Conservation (phyloP, 805 yeast genomes). For the Zygoascus tannicola region DNA sequence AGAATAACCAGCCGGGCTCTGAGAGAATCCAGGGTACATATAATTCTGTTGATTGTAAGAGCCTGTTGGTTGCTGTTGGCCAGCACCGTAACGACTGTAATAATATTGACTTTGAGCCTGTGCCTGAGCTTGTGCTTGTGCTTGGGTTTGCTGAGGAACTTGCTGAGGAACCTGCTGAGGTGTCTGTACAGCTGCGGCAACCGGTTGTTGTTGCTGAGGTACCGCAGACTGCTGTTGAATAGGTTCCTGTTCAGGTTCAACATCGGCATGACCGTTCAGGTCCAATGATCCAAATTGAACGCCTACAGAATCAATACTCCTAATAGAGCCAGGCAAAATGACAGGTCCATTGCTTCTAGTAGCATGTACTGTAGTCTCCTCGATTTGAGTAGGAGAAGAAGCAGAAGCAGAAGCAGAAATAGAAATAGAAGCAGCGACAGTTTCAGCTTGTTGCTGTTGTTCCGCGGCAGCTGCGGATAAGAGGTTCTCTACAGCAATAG, state of each 20-base stretch:
- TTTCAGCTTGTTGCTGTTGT: constrained; percentile 12
- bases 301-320: constrained; percentile 37
- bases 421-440: constrained; percentile 29
- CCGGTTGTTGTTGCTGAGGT: constrained; percentile 9
- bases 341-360: constrained; percentile 30
- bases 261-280: constrained; percentile 35
- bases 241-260: constrained; percentile 15
- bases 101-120: constrained; percentile 13
- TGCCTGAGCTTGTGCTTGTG: constrained; percentile 14
- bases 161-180: constrained; percentile 9
- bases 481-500: neutral
- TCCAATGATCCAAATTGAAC: constrained; percentile 57
- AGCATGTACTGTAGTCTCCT: constrained; percentile 11
- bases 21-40: constrained; percentile 15
- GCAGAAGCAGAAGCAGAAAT: constrained; percentile 11
- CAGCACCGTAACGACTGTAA: constrained; percentile 13
- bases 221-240: constrained; percentile 11
- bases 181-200: constrained; percentile 6
- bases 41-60: constrained; percentile 11
- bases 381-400: constrained; percentile 11
- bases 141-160: constrained; percentile 15
- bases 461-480: constrained; percentile 16
- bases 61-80: constrained; percentile 5
- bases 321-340: constrained; percentile 44
- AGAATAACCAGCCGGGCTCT: constrained; percentile 14